phyloP scores from a whole-genome alignment of 75 land plant genomes.

The Gnetum montanum region DNA sequence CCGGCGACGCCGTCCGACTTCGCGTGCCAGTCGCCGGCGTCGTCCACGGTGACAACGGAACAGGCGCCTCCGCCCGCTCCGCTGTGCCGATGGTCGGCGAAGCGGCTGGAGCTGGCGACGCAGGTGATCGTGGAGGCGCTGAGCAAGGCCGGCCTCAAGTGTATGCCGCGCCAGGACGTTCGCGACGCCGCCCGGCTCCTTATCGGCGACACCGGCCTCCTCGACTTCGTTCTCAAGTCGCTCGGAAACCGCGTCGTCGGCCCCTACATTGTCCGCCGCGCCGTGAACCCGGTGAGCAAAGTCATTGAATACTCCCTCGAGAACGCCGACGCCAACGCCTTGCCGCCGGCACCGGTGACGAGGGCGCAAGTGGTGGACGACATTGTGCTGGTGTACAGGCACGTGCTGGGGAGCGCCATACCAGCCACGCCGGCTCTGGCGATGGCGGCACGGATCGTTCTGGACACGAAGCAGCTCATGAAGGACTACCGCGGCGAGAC shows the following conservation, averaged over 20 bases:
- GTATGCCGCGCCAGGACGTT: conserved; percentile 79
- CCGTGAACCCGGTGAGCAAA: conserved; percentile 76
- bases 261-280: conserved; percentile 58
- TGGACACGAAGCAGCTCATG: conserved; percentile 75
- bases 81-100: conserved; percentile 67
- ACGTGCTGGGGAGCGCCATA: conserved; percentile 49
- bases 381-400: conserved; percentile 51
- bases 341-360: background rate
- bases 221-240: conserved; percentile 80
- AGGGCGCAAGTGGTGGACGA: conserved; percentile 54
- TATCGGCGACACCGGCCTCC: conserved; percentile 80
- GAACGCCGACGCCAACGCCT: conserved; percentile 20
- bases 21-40: background rate
- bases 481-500: conserved; percentile 53
- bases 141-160: conserved; percentile 31
- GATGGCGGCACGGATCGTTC: conserved; percentile 54
- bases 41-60: background rate
- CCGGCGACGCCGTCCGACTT: background rate
- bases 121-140: conserved; percentile 66
- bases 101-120: conserved; percentile 69
- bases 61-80: background rate
- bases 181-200: conserved; percentile 62
- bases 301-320: conserved; percentile 78
- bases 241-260: conserved; percentile 73
- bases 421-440: conserved; percentile 36